phyloP scores from a whole-genome alignment of 768 basidiomycete species.

The Boletales sp. region DNA sequence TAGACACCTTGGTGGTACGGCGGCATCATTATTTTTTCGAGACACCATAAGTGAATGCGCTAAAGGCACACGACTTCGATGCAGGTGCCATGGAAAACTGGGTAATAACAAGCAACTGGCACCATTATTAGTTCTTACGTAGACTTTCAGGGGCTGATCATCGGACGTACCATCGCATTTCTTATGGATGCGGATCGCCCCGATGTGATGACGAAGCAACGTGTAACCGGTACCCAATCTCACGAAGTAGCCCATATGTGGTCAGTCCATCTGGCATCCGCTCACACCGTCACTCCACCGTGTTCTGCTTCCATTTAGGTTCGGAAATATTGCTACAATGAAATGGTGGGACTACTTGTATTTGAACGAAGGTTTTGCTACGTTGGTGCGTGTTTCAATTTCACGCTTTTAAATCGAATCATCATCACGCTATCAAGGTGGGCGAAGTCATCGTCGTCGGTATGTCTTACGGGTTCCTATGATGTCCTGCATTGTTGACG shows the following conservation, averaged over 20 bases:
- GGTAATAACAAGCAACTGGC: conserved; percentile 31
- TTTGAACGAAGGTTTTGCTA: conserved; percentile 87
- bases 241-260: conserved; percentile 90
- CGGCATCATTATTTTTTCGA: not conserved
- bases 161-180: conserved; percentile 79
- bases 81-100: conserved; percentile 94
- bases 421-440: conserved; percentile 46
- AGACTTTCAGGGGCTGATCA: conserved; percentile 70
- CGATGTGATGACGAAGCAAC: conserved; percentile 71
- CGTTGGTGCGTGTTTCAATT: conserved; percentile 49
- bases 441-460: conserved; percentile 84
- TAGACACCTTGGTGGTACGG: conserved; percentile 84
- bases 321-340: conserved; percentile 93
- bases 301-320: conserved; percentile 44
- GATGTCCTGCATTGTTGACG: conserved; percentile 7
- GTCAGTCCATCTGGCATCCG: conserved; percentile 31
- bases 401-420: not conserved
- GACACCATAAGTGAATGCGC: not conserved
- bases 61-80: conserved; percentile 81
- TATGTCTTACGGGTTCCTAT: conserved; percentile 28
- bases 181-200: conserved; percentile 74
- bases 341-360: conserved; percentile 88
- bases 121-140: conserved; percentile 3
- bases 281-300: not conserved
- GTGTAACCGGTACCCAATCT: conserved; percentile 71